A percentile compares a stretch with the other conserved stretches of the same genome.
Evolutionary conservation across 176 grass and related monocot species (phyloP).

Genomic region (Oryza punctata): DNA sequence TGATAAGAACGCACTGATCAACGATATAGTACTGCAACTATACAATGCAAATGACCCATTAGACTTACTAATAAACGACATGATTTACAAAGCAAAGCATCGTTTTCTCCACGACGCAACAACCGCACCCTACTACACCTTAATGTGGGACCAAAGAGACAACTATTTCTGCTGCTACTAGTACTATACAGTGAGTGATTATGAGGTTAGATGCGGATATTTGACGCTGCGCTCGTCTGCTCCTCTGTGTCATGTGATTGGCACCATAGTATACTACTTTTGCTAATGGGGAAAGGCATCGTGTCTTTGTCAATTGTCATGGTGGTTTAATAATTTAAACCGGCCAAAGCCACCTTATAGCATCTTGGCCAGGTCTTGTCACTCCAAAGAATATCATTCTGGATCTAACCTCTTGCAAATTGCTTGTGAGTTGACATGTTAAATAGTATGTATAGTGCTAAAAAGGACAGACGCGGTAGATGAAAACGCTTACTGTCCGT

Average conservation of each 20-base stretch:
- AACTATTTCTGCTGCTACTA: background rate
- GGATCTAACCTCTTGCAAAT: background rate
- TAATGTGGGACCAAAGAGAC: background rate
- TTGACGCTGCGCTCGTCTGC: background rate
- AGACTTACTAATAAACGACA: background rate
- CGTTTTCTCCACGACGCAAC: background rate
- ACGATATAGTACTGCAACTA: background rate
- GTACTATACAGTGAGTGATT: background rate
- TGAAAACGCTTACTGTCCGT: background rate
- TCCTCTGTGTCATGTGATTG: background rate
- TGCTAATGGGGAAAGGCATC: background rate
- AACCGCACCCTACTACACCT: background rate
- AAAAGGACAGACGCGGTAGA: background rate
- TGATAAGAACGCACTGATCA: background rate
- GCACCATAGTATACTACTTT: background rate
- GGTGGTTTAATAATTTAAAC: background rate
- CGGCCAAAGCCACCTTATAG: background rate
- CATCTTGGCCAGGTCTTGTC: background rate
- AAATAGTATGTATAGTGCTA: background rate
- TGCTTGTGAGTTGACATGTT: background rate
- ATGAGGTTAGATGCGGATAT: conserved; percentile 32
- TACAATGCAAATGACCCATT: background rate
- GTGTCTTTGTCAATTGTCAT: background rate
- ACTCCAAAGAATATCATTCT: background rate
- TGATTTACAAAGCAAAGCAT: background rate